Base-by-base conservation (phyloP, 2,329 filamentous ascomycete species). In the Thielaviopsis ethacetica region DNA sequence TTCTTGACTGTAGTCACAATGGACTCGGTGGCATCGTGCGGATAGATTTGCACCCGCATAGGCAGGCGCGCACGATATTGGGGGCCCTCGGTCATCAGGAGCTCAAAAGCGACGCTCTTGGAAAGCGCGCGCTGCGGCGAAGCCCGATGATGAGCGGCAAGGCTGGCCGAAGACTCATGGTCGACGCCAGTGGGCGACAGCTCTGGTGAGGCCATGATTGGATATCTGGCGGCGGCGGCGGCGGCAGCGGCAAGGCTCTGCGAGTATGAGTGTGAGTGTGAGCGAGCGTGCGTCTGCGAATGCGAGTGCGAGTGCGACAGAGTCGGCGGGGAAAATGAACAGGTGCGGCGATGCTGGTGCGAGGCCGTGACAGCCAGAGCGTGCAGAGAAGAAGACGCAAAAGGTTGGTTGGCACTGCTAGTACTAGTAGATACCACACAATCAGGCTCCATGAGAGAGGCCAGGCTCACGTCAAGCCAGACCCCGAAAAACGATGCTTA, bases 1-100 rank as follows among this genome's bases (percentile, higher is more conserved):
- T 96, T 97, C 79, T 95, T 97, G 68, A 97, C 91, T 1, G 93
- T 97, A 15, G 90, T 93, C 63, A 97, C 88, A 73, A 98, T 98
- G 41, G 91, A 96, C 69, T 97, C 91, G 22, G 91, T 97, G 57
- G 88, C 91, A 75, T 98, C 93, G 71, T 97, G 91, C 53, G 88
- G 88, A 68, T 86, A 95, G 65, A 98, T 96, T 67, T 94, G 87
- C 58, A 91, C 86, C 67, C 86, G 79, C 81, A 91, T 84, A n/a
- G 87, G 86, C 64, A 91, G 76, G 68, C 87, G 84, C 72, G 85
- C 86, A 65, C 82, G 81, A 65, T 81, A 82, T 68, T 85, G 80
- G 62, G 82, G 81, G 34, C 80, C 79, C 65, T 86, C 80, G 58
- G 79, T 76, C 65, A 86, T 82, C 65, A 89, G 76, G 58, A 90